phyloP scores from a whole-genome alignment of 2,329 filamentous ascomycete genomes.

The Byssochlamys sp. region DNA sequence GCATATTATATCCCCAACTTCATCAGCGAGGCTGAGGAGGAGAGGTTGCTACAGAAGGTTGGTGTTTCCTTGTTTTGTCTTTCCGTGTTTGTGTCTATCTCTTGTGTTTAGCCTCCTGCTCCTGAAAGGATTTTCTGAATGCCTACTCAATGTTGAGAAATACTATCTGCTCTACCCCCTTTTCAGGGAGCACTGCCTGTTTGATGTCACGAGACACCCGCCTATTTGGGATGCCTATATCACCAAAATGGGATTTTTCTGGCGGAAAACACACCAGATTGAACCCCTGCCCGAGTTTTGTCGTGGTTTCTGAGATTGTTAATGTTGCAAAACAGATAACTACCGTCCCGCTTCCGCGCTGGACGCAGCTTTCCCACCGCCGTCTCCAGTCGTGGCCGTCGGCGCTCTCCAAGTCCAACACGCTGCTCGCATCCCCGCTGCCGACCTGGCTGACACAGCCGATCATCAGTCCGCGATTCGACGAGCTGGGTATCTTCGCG shows the following conservation, averaged over 20 bases:
- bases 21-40: slow-evolving; percentile 66
- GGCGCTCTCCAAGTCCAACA: slow-evolving; percentile 63
- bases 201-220: not conserved
- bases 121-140: too few species aligned
- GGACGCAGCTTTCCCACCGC: slow-evolving; percentile 80
- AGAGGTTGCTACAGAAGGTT: slow-evolving; percentile 61
- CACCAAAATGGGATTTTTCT: not conserved
- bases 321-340: slow-evolving; percentile 35
- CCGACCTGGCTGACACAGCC: slow-evolving; percentile 66
- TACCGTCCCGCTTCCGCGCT: slow-evolving; percentile 62
- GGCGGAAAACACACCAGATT: not conserved
- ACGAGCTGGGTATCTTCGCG: slow-evolving; percentile 42
- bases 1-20: slow-evolving; percentile 85
- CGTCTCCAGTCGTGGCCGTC: slow-evolving; percentile 87
- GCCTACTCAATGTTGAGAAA: not conserved
- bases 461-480: slow-evolving; percentile 49
- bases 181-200: not conserved
- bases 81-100: not conserved
- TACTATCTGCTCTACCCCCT: not conserved
- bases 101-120: not conserved
- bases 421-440: slow-evolving; percentile 60
- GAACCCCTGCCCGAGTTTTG: not conserved
- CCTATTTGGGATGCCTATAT: not conserved
- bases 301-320: not conserved
- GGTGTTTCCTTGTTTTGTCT: slow-evolving; percentile 1